phyloP scores from a whole-genome alignment of 768 basidiomycete genomes.

The Mycena haematopus region DNA sequence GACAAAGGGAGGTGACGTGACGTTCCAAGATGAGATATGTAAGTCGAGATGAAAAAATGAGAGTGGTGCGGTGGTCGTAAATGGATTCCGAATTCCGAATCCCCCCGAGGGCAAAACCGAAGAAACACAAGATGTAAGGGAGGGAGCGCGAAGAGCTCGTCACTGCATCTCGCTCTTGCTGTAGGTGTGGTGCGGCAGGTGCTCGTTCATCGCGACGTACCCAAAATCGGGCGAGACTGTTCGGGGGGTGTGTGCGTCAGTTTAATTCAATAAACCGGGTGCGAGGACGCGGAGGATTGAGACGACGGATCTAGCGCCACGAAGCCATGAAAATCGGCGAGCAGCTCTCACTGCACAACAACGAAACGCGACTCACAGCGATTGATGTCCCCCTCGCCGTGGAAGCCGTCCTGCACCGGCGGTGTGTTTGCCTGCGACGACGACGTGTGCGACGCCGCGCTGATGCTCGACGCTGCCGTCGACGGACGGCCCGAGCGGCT shows the following conservation, averaged over 20 bases:
- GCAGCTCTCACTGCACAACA: constrained; percentile 14
- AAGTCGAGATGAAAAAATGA: constrained; percentile 12
- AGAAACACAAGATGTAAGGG: constrained; percentile 26
- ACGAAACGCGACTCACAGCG: constrained; percentile 69
- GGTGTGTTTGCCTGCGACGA: constrained; percentile 86
- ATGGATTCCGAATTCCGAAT: neutral
- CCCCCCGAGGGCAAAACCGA: constrained; percentile 20
- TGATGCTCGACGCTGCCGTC: constrained; percentile 78
- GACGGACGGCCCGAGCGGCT: constrained; percentile 69
- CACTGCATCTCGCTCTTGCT: constrained; percentile 62
- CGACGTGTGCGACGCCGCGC: constrained; percentile 76
- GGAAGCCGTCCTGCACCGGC: constrained; percentile 71
- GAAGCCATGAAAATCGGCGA: constrained; percentile 1
- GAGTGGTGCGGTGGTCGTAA: constrained; percentile 21
- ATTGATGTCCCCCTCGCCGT: constrained; percentile 77
- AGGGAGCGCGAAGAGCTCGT: constrained; percentile 16
- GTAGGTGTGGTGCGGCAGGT: constrained; percentile 57
- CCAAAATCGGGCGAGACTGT: constrained; percentile 87
- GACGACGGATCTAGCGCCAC: neutral
- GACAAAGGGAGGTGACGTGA: too few species aligned
- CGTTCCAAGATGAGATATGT: constrained; percentile 36
- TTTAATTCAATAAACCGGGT: constrained; percentile 39
- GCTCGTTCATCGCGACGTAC: constrained; percentile 83
- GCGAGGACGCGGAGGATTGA: neutral
- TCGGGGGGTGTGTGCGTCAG: constrained; percentile 48